Evolutionary conservation across 1,284 basidiomycete species (phyloP), one percentile per base, ranked within the genome.

Genomic region (Ustilago nuda): DNA sequence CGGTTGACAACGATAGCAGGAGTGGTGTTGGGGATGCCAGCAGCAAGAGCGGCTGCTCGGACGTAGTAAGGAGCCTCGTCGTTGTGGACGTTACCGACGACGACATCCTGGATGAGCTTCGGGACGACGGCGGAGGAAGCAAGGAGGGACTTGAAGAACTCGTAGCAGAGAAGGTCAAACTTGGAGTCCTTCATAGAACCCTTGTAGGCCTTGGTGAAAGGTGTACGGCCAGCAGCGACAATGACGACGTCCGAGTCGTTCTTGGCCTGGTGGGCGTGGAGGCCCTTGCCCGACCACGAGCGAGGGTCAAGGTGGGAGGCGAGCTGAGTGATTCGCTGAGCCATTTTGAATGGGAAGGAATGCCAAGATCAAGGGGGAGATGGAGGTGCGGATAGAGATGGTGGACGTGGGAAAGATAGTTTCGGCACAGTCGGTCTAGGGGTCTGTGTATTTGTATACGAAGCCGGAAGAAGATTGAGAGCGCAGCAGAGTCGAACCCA

Each of bases 161-260:
- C 79, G 39, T 61, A 56, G 17, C 59, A 50, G 61, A 76, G 70
- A n/a, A 71, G 55, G 45, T 71, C 76, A 46, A 75, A 76, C 23
- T 58, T 72, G 56, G 90, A 91, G 86, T 94, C 93, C 87, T 91
- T 93, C 87, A 93, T 89, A 5, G 90, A 91, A 30, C 93, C 93
- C 82, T 92, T 93, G 85, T 89, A 91, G 2, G 93, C 91, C 75
- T 88, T 90, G 50, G 92, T 92, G 79, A 93, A 89, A 13, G 92
- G 90, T 8, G 92, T 93, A 36, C 93, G 90, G 78, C 92, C 91
- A 23, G 92, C 91, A 80, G 93, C 93, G 1, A 93, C 94, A 66
- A 95, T 91, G 78, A 95, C 94, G 30, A 82, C 82, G 53, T 83
- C 82, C 41, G 72, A 61, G 58, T 82, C 80, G 66, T 78, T 74